phyloP scores from a whole-genome alignment of 192 early-diverging fungal genomes.

The Jimgerdemannia lactiflua region DNA sequence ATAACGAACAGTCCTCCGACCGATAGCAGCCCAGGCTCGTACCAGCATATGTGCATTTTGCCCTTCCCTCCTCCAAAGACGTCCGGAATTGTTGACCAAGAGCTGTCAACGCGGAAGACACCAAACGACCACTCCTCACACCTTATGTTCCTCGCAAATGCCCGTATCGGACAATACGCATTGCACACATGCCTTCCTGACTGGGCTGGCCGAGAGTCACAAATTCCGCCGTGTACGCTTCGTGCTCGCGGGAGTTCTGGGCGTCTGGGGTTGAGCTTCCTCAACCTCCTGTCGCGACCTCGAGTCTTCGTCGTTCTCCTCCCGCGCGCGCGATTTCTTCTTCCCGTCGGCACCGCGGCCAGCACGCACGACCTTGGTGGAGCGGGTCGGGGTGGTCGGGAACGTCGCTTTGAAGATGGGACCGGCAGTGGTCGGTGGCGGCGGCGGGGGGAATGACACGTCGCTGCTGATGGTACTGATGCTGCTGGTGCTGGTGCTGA shows the following conservation, averaged over 20 bases:
- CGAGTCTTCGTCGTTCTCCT: neutral
- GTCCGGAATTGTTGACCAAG: too few species aligned
- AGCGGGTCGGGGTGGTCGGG: neutral
- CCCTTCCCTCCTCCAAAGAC: neutral
- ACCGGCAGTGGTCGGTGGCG: neutral
- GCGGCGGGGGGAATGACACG: neutral
- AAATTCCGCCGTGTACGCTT: neutral
- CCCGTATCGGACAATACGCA: neutral
- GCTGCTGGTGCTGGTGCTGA: too few species aligned
- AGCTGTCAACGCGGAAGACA: neutral
- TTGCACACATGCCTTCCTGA: neutral
- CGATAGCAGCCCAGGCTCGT: neutral
- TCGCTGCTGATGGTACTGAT: too few species aligned
- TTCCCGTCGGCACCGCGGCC: neutral
- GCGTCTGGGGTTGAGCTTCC: neutral
- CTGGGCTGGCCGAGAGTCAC: neutral
- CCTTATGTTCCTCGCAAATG: neutral
- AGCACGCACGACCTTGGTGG: neutral
- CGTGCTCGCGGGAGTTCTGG: neutral
- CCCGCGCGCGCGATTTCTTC: neutral
- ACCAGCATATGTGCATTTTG: neutral
- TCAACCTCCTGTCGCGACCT: neutral
- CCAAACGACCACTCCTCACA: neutral
- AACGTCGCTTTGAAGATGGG: neutral
- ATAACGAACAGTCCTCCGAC: neutral